Base-by-base conservation (phyloP, 2,329 filamentous ascomycete genomes). In the Fusarium siculi region DNA sequence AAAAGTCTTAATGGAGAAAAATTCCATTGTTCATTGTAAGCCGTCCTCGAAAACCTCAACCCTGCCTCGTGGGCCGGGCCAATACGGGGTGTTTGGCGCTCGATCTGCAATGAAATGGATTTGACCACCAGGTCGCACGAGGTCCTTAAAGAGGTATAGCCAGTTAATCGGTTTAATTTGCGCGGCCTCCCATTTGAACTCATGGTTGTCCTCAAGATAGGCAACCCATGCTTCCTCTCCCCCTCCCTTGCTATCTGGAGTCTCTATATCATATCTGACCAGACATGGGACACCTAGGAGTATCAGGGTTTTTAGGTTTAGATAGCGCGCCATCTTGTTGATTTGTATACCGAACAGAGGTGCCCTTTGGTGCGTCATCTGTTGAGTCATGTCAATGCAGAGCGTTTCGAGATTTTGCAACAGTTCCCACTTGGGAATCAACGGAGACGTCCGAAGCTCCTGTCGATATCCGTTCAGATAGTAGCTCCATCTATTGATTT, bases 321-420 rank as follows among this genome's bases (percentile, higher is more conserved):
- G 42, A 30, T 40, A 12, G 2, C 30, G 18, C 10, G 36, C 28
- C 53, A 49, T 63, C 3, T 30, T 19, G 2, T 23, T 19, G 32
- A 34, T 19, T 7, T 34, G 30, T 10, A 23, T 2, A 4, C 47
- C 30, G 16, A 49, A 15, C 4, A 49, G 21, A 23, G 47, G 21
- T 23, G 16, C 4, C 1, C 0, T 8, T 4, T 12, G 5, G 7
- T 9, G 10, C 18, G 4, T 15, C 19, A 10, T 18, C 3, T 12
- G 4, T 11, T 7, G 4, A 4, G n/a, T 30, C 30, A 63, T 9
- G 10, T 63, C 61, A 21, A 63, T 19, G 15, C 37, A 61, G 6
- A 61, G 44, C 7, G 56, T 49, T 7, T 63, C 44, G 21, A 63
- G 25, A 18, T 32, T n/a, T 7, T 5, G 34, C 21, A 50, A n/a